Evolutionary conservation across 805 yeast genomes (phyloP), one percentile per base, ranked within the genome.

Genomic region (Metschnikowia baotianmanensis): DNA sequence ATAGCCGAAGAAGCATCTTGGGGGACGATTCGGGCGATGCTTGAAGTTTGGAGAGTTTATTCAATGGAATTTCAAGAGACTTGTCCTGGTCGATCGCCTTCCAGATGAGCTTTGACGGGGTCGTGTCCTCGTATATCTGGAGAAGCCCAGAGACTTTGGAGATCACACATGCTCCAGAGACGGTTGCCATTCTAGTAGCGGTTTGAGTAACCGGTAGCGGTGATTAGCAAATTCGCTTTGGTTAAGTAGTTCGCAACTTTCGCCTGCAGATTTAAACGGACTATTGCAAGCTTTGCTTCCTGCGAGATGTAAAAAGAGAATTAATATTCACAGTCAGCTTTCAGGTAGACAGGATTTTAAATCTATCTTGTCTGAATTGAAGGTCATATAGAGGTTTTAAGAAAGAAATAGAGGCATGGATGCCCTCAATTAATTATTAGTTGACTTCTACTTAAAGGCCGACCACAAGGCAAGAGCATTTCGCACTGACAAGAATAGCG

Each of bases 11-110:
- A 65, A 78, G 75, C 83, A 85, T 77, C 50, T 80, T 82, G 11
- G 81, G 83, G 19, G 80, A 71, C 0, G 77, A 62, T 11, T 82
- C 80, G 5, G 86, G 82, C 0, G 93, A 77, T 1, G 87, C 90
- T 56, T 83, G 85, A 15, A 86, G 59, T 45, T 74, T 63, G n/a
- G 51, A 49, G 32, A 69, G 55, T 23, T 57, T 46, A 42, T 61
- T 63, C 42, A 69, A 55, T 2, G 71, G 71, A 11, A 69, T 61
- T 36, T 57, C 53, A 15, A 69, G 46, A 5, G 55, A 41, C 28
- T 58, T 60, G 40, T 56, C 60, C 43, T 62, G 68, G 48, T 77
- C 82, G 4, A 82, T 79, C 34, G 81, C 78, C 38, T 60, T 69
- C 86, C 86, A 81, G 16, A 63, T 61, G 26, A 81, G 59, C 31